A percentile compares a stretch with the other conserved stretches of the same genome.
These are phyloP conservation scores for Caryopteris hybrid DNA, from an alignment of 305 asterid species.

Conservation along the genomic window DNA sequence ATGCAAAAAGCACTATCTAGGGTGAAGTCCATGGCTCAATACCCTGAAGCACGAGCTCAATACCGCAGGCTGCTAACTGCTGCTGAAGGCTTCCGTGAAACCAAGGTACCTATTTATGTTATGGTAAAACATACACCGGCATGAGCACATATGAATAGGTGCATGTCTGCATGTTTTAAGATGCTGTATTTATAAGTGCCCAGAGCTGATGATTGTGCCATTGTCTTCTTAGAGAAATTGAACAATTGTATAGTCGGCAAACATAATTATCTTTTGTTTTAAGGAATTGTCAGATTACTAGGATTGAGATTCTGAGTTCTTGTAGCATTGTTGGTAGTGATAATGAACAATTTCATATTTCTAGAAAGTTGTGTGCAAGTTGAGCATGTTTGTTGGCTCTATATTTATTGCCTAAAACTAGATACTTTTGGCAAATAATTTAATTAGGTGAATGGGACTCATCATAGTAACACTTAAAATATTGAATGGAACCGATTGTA, in stretches of 20 bases:
- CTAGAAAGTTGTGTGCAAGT: not conserved
- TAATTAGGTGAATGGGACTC: too few species aligned
- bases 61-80: conserved; percentile 83
- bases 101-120: conserved; percentile 40
- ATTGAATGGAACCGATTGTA: too few species aligned
- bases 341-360: too few species aligned
- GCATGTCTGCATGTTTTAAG: not conserved
- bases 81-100: conserved; percentile 72
- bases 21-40: conserved; percentile 88
- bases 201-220: not conserved
- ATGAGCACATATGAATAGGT: not conserved
- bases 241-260: too few species aligned
- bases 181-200: not conserved
- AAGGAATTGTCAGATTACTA: not conserved
- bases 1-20: conserved; percentile 82
- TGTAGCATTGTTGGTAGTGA: not conserved
- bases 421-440: too few species aligned
- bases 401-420: too few species aligned
- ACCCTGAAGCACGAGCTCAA: conserved; percentile 94
- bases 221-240: too few species aligned
- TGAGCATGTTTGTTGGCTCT: too few species aligned
- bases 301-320: not conserved
- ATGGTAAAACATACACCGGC: not conserved
- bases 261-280: not conserved
- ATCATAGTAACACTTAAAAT: too few species aligned